These are phyloP conservation scores for Gremmenia infestans DNA, from an alignment of 2,329 filamentous ascomycete species.

Conservation along the genomic window DNA sequence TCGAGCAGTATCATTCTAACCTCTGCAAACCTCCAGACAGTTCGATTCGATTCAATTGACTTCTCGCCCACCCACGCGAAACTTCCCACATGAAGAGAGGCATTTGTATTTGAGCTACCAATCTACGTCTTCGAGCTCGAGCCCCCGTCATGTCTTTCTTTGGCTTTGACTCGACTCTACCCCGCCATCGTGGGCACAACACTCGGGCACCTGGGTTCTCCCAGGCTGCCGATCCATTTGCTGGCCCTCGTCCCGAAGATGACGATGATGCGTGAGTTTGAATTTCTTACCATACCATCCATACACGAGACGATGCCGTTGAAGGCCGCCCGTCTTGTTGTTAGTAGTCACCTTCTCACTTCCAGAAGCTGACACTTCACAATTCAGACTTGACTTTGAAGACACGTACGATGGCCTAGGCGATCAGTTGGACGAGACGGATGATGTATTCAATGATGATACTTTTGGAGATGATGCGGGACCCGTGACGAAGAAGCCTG, in stretches of 20 bases:
- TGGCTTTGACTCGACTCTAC: slow-evolving; percentile 70
- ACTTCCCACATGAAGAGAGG: neutral
- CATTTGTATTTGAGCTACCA: neutral
- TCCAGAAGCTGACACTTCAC: slow-evolving; percentile 3
- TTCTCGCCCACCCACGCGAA: neutral
- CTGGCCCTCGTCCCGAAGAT: slow-evolving; percentile 60
- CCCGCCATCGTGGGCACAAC: slow-evolving; percentile 60
- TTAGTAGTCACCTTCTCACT: neutral
- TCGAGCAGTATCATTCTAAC: neutral
- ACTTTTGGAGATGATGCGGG: slow-evolving; percentile 65
- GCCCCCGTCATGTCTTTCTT: slow-evolving; percentile 75
- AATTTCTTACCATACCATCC: neutral
- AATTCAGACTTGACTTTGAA: slow-evolving; percentile 73
- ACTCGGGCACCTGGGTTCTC: slow-evolving; percentile 73
- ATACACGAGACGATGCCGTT: neutral
- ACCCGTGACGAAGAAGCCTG: slow-evolving; percentile 41
- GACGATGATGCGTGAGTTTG: slow-evolving; percentile 42
- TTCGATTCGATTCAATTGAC: neutral
- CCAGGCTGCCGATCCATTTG: slow-evolving; percentile 80
- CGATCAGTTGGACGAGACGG: slow-evolving; percentile 82
- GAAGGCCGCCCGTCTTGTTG: neutral
- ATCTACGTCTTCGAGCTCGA: neutral
- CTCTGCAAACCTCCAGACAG: neutral
- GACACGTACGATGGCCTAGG: slow-evolving; percentile 96
- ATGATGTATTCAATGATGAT: slow-evolving; percentile 94